Evolutionary conservation across 805 yeast species (phyloP), one percentile per base, ranked within the genome.

Genomic region (Cyberlindnera bimundalis): DNA sequence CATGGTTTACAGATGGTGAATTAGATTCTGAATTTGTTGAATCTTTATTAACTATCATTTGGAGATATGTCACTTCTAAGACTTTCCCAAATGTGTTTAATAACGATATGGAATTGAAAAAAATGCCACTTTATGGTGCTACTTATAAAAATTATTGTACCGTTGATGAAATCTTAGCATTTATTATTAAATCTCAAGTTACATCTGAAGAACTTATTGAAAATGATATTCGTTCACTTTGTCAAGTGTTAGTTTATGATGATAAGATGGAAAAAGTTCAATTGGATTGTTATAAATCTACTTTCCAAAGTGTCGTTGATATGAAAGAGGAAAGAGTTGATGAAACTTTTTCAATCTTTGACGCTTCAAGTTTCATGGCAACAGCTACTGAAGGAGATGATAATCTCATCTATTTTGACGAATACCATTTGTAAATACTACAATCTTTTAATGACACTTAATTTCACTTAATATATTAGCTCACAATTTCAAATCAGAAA

Each of bases 1-100:
- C 98, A 4, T 93, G 99, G 99, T 93, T 90, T 59, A 89, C 97
- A 0, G 99, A 93, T 59, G 80, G 90, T 26, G 98, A 93, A 62
- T 71, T 93, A 42, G 99, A 93, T 59, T 80, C 88, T 3, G 98
- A 91, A 62, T 93, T 93, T 56, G 90, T 93, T 43, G 91, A 87
- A 50, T 79, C 88, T 35, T 66, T 93, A 40, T 62, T 87, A 50
- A 79, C 87, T 16, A 90, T 90, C 31, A 79, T 90, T 7, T 93
- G 97, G 96, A 72, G 93, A 51, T 91, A 68, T 61, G 81, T 87
- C 9, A 85, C 91, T 2, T 74, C 79, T 24, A 78, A 75, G 51
- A 77, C 96, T 1, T 84, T 71, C 56, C 96, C 97, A 4, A 70
- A 77, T 40, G 84, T 84, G 16, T 81, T 84, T 59, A 60, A 58